These are phyloP conservation scores for Kuraishia piskuri DNA, from an alignment of 805 yeast genomes.

Conservation along the genomic window DNA sequence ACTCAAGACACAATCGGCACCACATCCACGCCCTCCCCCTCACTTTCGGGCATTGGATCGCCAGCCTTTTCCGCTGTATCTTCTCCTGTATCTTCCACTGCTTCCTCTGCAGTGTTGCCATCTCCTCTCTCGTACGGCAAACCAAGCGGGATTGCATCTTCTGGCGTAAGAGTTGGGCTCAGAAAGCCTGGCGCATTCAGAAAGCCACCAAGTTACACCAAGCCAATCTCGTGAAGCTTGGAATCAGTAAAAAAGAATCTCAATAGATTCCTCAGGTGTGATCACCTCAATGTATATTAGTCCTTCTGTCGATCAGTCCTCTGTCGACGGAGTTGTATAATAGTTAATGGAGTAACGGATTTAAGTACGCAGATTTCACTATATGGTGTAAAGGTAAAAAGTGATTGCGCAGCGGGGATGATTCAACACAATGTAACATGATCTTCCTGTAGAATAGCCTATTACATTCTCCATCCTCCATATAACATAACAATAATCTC, in stretches of 20 bases:
- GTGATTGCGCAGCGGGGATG: no score
- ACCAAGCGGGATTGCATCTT: background rate
- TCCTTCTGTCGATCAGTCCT: background rate
- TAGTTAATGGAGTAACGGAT: background rate
- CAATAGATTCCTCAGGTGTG: background rate
- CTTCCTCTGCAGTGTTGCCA: background rate
- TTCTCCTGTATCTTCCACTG: background rate
- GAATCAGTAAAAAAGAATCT: background rate
- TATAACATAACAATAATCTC: no score
- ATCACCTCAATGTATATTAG: background rate
- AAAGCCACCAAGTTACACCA: slow-evolving; percentile 17
- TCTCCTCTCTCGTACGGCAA: background rate
- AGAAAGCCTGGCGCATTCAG: slow-evolving; percentile 25
- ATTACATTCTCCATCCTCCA: no score
- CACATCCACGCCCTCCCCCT: background rate
- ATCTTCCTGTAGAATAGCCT: no score
- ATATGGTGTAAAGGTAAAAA: no score
- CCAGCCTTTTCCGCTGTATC: background rate
- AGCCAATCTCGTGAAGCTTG: background rate
- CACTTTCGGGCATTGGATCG: background rate
- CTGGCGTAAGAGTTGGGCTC: slow-evolving; percentile 11
- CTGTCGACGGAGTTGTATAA: background rate
- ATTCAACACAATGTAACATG: no score
- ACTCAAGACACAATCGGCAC: background rate
- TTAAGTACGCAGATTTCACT: background rate